Percentiles rank a stretch among this genome's conserved stretches.
phyloP scores from a whole-genome alignment of 257 asterid species.

The Scutellaria baicalensis region DNA sequence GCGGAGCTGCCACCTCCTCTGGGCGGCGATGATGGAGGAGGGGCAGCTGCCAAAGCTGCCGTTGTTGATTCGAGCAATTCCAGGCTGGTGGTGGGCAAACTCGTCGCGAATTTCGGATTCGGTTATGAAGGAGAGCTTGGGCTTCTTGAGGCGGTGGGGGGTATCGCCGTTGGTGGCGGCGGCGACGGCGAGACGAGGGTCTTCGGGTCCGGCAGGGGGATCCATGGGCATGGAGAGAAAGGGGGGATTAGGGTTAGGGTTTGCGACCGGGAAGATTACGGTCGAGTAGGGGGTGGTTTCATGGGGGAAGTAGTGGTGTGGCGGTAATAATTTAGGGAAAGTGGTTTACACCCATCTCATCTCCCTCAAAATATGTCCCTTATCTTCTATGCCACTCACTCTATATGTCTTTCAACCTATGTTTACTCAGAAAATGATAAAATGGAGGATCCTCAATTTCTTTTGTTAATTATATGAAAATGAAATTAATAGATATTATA shows the following conservation, averaged over 20 bases:
- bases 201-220: slow-evolving; percentile 22
- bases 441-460: too few species aligned
- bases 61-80: slow-evolving; percentile 76
- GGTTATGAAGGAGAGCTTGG: slow-evolving; percentile 50
- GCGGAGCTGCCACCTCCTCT: slow-evolving; percentile 75
- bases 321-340: slow-evolving; percentile 21
- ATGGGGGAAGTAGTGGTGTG: neutral
- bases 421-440: too few species aligned
- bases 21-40: slow-evolving; percentile 79
- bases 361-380: too few species aligned
- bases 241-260: slow-evolving; percentile 35
- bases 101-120: slow-evolving; percentile 59
- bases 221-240: slow-evolving; percentile 5
- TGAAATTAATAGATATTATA: too few species aligned
- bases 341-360: too few species aligned
- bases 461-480: too few species aligned
- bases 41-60: slow-evolving; percentile 98
- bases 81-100: slow-evolving; percentile 67
- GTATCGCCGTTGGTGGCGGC: slow-evolving; percentile 43
- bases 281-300: slow-evolving; percentile 1
- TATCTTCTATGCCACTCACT: neutral
- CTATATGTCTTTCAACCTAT: too few species aligned
- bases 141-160: slow-evolving; percentile 48
- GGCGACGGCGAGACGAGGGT: slow-evolving; percentile 29
- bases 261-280: slow-evolving; percentile 16